A percentile compares a stretch with the other conserved stretches of the same genome.
phyloP scores from a whole-genome alignment of 2,329 filamentous ascomycete species.

The Paraphaeosphaeria minitans region DNA sequence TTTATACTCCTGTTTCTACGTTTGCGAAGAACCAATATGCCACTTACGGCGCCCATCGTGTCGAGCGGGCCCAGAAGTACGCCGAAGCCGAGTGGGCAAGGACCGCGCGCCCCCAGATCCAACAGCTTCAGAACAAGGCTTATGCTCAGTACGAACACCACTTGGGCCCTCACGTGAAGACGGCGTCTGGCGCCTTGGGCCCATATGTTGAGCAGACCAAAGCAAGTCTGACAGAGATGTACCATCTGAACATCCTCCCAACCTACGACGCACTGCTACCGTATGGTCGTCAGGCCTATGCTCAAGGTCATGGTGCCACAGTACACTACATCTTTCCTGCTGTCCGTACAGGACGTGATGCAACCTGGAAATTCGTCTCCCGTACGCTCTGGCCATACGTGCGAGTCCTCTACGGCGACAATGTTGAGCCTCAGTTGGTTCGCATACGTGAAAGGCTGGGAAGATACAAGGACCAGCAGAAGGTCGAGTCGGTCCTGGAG shows the following conservation, averaged over 20 bases:
- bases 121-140: conserved; percentile 65
- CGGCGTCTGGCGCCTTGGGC: conserved; percentile 60
- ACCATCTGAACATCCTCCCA: conserved; percentile 75
- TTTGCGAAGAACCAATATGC: conserved; percentile 66
- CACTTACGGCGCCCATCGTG: conserved; percentile 75
- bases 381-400: conserved; percentile 81
- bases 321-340: conserved; percentile 74
- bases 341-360: conserved; percentile 71
- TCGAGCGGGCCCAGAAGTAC: conserved; percentile 70
- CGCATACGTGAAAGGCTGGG: conserved; percentile 91
- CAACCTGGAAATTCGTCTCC: conserved; percentile 72
- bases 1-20: conserved; percentile 71
- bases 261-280: conserved; percentile 76
- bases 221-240: conserved; percentile 68
- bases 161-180: conserved; percentile 75
- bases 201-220: conserved; percentile 76
- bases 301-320: conserved; percentile 68
- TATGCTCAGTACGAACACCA: conserved; percentile 70
- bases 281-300: conserved; percentile 72
- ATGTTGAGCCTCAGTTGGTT: conserved; percentile 92
- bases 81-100: conserved; percentile 77
- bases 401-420: conserved; percentile 80
- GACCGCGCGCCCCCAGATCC: conserved; percentile 75
- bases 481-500: conserved; percentile 63
- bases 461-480: conserved; percentile 70